Evolutionary conservation across 1,284 basidiomycete genomes (phyloP), one percentile per base, ranked within the genome.

Genomic region (Hymenochaete sp.): DNA sequence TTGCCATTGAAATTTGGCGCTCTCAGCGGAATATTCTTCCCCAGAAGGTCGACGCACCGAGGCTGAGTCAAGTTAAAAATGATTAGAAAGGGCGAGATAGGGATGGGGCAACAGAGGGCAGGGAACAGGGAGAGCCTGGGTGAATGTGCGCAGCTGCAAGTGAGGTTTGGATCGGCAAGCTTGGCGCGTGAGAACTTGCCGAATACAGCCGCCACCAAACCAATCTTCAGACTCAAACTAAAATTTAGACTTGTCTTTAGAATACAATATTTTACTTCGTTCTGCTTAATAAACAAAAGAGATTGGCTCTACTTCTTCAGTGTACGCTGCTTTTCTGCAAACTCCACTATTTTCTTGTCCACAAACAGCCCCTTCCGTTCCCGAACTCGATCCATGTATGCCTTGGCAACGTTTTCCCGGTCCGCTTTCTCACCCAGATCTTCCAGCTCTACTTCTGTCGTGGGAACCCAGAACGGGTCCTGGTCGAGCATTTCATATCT

Each of bases 381-480:
- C 51, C 96, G 73, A 18, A 98, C 96, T 0, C 65, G 71, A 56
- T 99, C 93, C 81, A 98, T 88, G 56, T 98, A 98, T 14, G 70
- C 77, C 61, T 93, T 93, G 0, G 95, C 95, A n/a, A 97, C 70
- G 61, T 98, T 98, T 16, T 82, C 79, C 42, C 89, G 72, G 60
- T 98, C 96, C 2, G 93, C 85, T 62, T 97, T 96, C 60, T 95
- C 91, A 38, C 96, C 96, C 6, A 98, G 70, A 62, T 98, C 95
- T 64, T 98, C 96, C 33, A 99, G 71, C 58, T 98, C 96, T 61
- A 97, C 96, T 57, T 96, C 88, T 0, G 96, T 98, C 6, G 91
- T 92, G 0, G 96, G 96, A 0, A 98, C 93, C 96, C 96, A 98
- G 71, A 95, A 98, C 2, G 96, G 96, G 68, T 98, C 93, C 55